These are phyloP conservation scores for Rosa rugosa DNA, from an alignment of 306 rosid species.

Conservation along the genomic window DNA sequence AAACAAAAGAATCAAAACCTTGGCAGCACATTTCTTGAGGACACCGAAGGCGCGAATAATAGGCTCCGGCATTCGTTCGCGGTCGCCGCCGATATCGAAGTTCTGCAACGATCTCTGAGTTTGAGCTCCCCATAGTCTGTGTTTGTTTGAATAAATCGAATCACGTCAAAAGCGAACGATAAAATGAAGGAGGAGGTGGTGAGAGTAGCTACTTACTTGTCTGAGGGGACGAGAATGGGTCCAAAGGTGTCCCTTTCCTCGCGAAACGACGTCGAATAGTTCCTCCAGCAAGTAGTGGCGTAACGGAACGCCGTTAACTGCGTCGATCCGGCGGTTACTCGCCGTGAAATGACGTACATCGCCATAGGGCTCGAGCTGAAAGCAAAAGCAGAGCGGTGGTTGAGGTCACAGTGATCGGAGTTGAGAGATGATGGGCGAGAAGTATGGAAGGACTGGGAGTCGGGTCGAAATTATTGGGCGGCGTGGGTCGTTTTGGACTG, in stretches of 20 bases:
- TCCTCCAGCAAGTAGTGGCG: conserved; percentile 38
- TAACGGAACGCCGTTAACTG: conserved; percentile 40
- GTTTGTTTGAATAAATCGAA: not conserved
- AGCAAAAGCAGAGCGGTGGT: not conserved
- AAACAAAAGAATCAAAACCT: conserved; percentile 32
- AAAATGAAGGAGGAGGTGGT: not conserved
- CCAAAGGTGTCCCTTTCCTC: conserved; percentile 96
- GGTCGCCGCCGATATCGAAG: conserved; percentile 93
- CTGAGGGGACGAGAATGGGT: conserved; percentile 88
- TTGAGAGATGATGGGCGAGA: not conserved
- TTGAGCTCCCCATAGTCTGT: conserved; percentile 96
- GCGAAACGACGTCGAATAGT: conserved; percentile 66
- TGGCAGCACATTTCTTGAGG: conserved; percentile 91
- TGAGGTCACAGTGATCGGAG: not conserved
- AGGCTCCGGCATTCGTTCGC: conserved; percentile 98
- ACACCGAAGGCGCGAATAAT: conserved; percentile 89
- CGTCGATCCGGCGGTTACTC: conserved; percentile 46
- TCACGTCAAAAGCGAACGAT: not conserved
- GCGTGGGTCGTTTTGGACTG: conserved; percentile 10
- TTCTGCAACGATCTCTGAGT: conserved; percentile 93
- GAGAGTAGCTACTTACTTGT: conserved; percentile 50
- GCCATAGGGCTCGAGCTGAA: conserved; percentile 43
- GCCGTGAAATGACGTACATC: conserved; percentile 53
- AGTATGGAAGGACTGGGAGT: not conserved
- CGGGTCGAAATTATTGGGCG: not conserved